phyloP scores from a whole-genome alignment of 2,329 filamentous ascomycete genomes.

The Aspergillus sclerotialis region DNA sequence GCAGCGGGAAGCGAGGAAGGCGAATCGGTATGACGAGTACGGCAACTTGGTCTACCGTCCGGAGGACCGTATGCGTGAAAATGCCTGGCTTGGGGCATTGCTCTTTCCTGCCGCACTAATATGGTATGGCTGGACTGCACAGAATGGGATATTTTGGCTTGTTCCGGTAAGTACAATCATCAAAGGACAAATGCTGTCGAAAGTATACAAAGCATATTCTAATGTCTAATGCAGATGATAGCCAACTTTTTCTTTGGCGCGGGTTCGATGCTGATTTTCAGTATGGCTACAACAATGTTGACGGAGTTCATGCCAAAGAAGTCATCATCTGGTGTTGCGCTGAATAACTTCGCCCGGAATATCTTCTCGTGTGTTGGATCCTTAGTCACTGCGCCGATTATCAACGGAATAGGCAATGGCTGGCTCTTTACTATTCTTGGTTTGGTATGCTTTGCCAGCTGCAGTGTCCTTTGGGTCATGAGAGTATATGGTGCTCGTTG shows the following conservation, averaged over 20 bases:
- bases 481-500: conserved; percentile 55
- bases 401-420: conserved; percentile 64
- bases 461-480: conserved; percentile 56
- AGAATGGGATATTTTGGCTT: conserved; percentile 57
- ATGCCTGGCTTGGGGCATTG: conserved; percentile 67
- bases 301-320: conserved; percentile 73
- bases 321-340: conserved; percentile 65
- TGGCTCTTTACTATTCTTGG: conserved; percentile 65
- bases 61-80: conserved; percentile 77
- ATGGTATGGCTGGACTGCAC: conserved; percentile 69
- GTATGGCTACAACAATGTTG: conserved; percentile 69
- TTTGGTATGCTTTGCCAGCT: conserved; percentile 50
- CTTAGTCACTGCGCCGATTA: conserved; percentile 63
- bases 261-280: conserved; percentile 72
- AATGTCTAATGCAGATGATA: conserved; percentile 36
- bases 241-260: conserved; percentile 69
- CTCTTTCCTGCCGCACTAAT: conserved; percentile 65
- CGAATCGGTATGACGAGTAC: conserved; percentile 59
- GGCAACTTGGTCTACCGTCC: conserved; percentile 63
- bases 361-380: conserved; percentile 68
- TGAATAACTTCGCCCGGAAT: conserved; percentile 77
- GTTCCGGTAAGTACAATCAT: conserved; percentile 39
- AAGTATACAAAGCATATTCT: conserved; percentile 1
- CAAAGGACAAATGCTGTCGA: background rate
- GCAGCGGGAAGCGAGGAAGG: conserved; percentile 65